These are phyloP conservation scores for Westerdykella ornata DNA, from an alignment of 2,329 filamentous ascomycete genomes.

Conservation along the genomic window DNA sequence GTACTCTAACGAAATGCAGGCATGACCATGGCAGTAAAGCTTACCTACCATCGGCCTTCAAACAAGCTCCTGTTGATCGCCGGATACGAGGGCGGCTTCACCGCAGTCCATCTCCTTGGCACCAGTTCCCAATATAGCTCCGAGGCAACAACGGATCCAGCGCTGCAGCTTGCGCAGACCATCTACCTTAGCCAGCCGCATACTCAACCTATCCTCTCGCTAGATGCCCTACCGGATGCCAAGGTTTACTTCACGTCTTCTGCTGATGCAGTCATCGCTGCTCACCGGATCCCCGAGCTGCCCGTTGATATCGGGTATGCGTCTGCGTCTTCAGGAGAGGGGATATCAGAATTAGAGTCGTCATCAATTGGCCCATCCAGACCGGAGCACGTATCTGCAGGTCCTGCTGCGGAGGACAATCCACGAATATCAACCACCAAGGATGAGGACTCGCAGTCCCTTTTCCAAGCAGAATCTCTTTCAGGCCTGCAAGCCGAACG, in stretches of 20 bases:
- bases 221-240: conserved; percentile 34
- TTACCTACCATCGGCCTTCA: conserved; percentile 16
- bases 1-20: conserved; percentile 46
- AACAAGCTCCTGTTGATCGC: conserved; percentile 56
- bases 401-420: too few species aligned
- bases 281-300: conserved; percentile 58
- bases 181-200: conserved; percentile 64
- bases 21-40: conserved; percentile 79
- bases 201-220: conserved; percentile 72
- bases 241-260: conserved; percentile 69
- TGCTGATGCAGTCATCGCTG: conserved; percentile 72
- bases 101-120: conserved; percentile 56
- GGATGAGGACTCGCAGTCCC: too few species aligned
- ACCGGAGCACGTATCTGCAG: background rate
- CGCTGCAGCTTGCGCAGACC: conserved; percentile 40
- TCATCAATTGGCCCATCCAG: background rate
- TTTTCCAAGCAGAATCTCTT: too few species aligned
- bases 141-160: conserved; percentile 43
- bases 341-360: background rate
- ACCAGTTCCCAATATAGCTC: conserved; percentile 32
- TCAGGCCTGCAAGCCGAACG: too few species aligned
- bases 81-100: conserved; percentile 80
- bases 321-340: background rate
- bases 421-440: too few species aligned
- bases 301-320: conserved; percentile 1